Evolutionary conservation across 2,329 filamentous ascomycete genomes (phyloP).

Genomic region (Pseudopyricularia javanii): DNA sequence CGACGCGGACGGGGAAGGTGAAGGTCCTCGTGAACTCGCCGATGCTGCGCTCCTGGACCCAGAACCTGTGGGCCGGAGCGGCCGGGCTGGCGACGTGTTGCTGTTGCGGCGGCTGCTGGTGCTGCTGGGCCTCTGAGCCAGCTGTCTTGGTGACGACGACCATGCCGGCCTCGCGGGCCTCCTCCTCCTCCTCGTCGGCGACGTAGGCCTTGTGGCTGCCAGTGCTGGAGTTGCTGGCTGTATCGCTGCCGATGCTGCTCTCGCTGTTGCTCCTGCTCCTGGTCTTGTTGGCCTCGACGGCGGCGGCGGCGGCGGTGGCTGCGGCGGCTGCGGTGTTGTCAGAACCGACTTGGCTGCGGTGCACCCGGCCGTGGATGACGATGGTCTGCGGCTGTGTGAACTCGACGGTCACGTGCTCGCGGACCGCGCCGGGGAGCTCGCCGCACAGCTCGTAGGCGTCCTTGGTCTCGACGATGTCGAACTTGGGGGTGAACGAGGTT

Average conservation of each 20-base stretch:
- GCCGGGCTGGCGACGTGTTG: too few relatives aligned
- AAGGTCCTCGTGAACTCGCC: constrained; percentile 59
- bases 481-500: constrained; percentile 60
- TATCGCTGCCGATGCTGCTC: constrained; percentile 15
- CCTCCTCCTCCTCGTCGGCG: constrained; percentile 41
- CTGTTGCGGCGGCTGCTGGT: constrained; percentile 10
- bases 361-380: constrained; percentile 55
- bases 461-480: constrained; percentile 63
- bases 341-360: too few relatives aligned
- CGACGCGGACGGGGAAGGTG: constrained; percentile 52
- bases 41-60: constrained; percentile 54
- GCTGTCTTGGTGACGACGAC: too few relatives aligned
- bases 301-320: constrained; percentile 34
- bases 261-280: constrained; percentile 27
- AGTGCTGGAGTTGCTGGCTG: constrained; percentile 2
- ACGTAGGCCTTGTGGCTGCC: constrained; percentile 46
- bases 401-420: constrained; percentile 64
- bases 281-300: constrained; percentile 28
- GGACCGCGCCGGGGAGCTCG: constrained; percentile 64
- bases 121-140: constrained; percentile 15
- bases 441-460: constrained; percentile 65
- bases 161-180: constrained; percentile 12
- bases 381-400: constrained; percentile 68
- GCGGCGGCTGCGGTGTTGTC: too few relatives aligned
- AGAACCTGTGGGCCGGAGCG: constrained; percentile 35